Evolutionary conservation across 2,329 filamentous ascomycete species (phyloP).

Genomic region (Plectosphaerella sp.): DNA sequence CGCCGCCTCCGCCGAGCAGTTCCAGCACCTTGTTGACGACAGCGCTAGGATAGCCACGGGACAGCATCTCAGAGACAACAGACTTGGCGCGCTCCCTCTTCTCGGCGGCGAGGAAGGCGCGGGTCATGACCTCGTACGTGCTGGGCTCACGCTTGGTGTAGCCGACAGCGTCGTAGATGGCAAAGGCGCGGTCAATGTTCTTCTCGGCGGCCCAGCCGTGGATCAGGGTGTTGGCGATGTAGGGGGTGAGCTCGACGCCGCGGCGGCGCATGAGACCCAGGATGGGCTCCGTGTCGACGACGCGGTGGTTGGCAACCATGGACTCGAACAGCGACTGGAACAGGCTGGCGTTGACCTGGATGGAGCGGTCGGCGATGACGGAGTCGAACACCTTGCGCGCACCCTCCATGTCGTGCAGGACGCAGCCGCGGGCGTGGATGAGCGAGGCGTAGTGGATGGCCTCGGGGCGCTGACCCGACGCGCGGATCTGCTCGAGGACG

Average conservation of each 20-base stretch:
- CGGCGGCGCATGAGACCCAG: constrained; percentile 71
- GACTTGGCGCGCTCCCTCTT: constrained; percentile 70
- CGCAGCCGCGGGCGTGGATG: constrained; percentile 93
- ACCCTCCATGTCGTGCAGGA: constrained; percentile 83
- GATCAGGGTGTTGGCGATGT: constrained; percentile 97
- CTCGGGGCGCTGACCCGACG: constrained; percentile 72
- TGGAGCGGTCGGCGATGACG: constrained; percentile 62
- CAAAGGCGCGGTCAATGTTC: constrained; percentile 72
- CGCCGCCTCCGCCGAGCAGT: constrained; percentile 62
- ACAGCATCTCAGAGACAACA: constrained; percentile 86
- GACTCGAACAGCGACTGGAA: constrained; percentile 97
- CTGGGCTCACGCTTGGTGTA: constrained; percentile 84
- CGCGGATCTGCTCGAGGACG: constrained; percentile 73
- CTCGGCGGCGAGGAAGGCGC: constrained; percentile 82
- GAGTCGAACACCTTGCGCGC: constrained; percentile 79
- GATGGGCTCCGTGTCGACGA: constrained; percentile 69
- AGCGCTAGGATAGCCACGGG: constrained; percentile 82
- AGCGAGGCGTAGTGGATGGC: constrained; percentile 94
- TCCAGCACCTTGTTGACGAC: constrained; percentile 93
- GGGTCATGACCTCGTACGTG: constrained; percentile 98
- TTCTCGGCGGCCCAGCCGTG: constrained; percentile 90
- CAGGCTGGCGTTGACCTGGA: constrained; percentile 75
- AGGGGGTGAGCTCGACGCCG: constrained; percentile 82
- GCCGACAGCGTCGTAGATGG: constrained; percentile 75
- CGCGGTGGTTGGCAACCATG: constrained; percentile 91